Conservation (phyloP, 129 eudicot species). For the Artemisia annua region DNA sequence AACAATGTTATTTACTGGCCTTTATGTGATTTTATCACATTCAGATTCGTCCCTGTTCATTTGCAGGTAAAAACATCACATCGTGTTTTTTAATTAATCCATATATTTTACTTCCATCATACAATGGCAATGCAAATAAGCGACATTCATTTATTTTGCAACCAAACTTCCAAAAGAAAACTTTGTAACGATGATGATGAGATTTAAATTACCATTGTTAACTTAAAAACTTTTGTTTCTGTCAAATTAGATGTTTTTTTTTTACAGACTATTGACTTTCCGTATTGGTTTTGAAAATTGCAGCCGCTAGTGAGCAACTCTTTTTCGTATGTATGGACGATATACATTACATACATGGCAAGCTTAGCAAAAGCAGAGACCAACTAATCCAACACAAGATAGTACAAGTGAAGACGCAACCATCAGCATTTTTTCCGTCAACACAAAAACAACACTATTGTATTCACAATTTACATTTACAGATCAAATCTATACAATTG, state of each 20-base stretch:
- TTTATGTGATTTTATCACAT: constrained; percentile 85
- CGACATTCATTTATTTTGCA: no score
- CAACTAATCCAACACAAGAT: constrained; percentile 19
- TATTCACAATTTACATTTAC: constrained; percentile 9
- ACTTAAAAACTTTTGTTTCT: neutral
- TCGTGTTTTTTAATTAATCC: neutral
- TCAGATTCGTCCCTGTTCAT: constrained; percentile 88
- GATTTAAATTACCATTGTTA: no score
- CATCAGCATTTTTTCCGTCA: constrained; percentile 2
- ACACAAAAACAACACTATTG: constrained; percentile 9
- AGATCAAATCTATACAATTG: constrained; percentile 16
- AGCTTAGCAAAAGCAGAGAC: constrained; percentile 60
- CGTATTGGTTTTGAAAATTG: constrained; percentile 18
- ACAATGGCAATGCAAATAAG: neutral
- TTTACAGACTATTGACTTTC: neutral
- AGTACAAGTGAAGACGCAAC: constrained; percentile 8
- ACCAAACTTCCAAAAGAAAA: no score
- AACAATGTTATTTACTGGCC: constrained; percentile 93
- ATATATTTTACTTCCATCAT: neutral
- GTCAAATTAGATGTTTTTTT: neutral
- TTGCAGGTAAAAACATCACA: constrained; percentile 60
- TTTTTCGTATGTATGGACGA: constrained; percentile 80
- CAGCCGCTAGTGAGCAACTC: constrained; percentile 87
- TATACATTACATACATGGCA: constrained; percentile 91
- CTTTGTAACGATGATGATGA: no score